Conservation (phyloP, 2,329 filamentous ascomycete species). For the Cryphonectria radicalis region DNA sequence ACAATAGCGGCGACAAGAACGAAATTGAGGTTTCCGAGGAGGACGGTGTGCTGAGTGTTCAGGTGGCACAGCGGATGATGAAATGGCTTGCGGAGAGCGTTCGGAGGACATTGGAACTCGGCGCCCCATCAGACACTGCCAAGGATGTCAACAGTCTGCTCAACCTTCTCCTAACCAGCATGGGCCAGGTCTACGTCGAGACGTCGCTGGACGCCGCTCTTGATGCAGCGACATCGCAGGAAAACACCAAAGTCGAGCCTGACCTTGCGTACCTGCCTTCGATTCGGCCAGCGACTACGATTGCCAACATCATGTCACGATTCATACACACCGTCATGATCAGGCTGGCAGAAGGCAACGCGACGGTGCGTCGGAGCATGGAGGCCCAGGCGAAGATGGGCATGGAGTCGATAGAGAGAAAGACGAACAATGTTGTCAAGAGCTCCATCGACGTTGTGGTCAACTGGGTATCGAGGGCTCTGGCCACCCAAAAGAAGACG, state of each 20-base stretch:
- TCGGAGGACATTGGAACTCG: slow-evolving; percentile 87
- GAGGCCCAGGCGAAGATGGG: slow-evolving; percentile 78
- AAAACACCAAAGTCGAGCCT: slow-evolving; percentile 80
- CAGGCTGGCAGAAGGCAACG: slow-evolving; percentile 84
- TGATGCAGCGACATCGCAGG: slow-evolving; percentile 76
- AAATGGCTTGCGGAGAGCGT: slow-evolving; percentile 97
- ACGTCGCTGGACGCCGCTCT: slow-evolving; percentile 70
- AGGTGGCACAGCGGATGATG: slow-evolving; percentile 96
- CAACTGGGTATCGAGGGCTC: slow-evolving; percentile 74
- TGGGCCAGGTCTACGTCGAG: slow-evolving; percentile 82
- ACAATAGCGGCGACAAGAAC: slow-evolving; percentile 74
- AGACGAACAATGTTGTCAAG: slow-evolving; percentile 68
- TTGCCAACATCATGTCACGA: slow-evolving; percentile 90
- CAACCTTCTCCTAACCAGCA: slow-evolving; percentile 79
- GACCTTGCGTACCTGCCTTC: slow-evolving; percentile 83
- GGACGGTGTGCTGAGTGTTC: slow-evolving; percentile 80
- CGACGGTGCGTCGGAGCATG: slow-evolving; percentile 88
- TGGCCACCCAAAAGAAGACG: slow-evolving; percentile 80
- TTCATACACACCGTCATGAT: slow-evolving; percentile 91
- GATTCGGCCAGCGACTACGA: slow-evolving; percentile 80
- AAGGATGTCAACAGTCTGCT: slow-evolving; percentile 90
- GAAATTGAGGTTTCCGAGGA: slow-evolving; percentile 91
- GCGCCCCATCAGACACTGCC: slow-evolving; percentile 82
- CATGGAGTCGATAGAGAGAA: slow-evolving; percentile 80
- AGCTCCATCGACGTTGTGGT: slow-evolving; percentile 68